These are phyloP conservation scores for Oryza officinalis DNA, from an alignment of 176 grass and related monocot genomes.

Conservation along the genomic window DNA sequence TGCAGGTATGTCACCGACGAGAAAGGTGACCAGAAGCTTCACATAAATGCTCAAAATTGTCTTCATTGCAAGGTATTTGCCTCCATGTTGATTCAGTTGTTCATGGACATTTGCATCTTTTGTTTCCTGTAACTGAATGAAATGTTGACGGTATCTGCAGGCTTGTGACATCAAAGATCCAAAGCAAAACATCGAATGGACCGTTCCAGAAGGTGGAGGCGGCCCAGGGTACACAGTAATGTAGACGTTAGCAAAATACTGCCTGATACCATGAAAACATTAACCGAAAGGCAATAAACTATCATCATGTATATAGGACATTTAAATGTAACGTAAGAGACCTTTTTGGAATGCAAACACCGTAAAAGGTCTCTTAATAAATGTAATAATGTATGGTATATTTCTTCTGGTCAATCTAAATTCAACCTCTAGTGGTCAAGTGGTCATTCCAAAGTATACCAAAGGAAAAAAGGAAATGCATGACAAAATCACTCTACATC, in stretches of 20 bases:
- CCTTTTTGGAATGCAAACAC: too few species aligned
- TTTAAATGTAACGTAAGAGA: not conserved
- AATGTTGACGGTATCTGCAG: slow-evolving; percentile 36
- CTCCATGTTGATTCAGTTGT: not conserved
- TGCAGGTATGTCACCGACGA: slow-evolving; percentile 76
- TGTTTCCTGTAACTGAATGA: slow-evolving; percentile 4
- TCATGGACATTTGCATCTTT: not conserved
- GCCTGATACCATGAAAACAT: not conserved
- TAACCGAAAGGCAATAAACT: not conserved
- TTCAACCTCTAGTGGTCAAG: not conserved
- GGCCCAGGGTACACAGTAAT: slow-evolving; percentile 83
- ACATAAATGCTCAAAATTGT: slow-evolving; percentile 96
- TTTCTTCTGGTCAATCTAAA: not conserved
- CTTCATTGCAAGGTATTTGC: slow-evolving; percentile 91
- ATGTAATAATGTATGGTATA: not conserved
- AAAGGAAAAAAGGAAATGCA: too few species aligned
- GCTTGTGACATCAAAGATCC: slow-evolving; percentile 99
- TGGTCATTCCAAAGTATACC: too few species aligned
- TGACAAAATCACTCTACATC: too few species aligned
- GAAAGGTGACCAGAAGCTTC: slow-evolving; percentile 68
- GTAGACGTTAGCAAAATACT: slow-evolving; percentile 39
- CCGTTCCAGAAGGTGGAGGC: slow-evolving; percentile 89
- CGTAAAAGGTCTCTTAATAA: too few species aligned
- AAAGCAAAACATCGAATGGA: slow-evolving; percentile 93
- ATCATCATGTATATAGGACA: not conserved